Conservation (phyloP, 2,329 filamentous ascomycete genomes). For the Fragosphaeria purpurea region DNA sequence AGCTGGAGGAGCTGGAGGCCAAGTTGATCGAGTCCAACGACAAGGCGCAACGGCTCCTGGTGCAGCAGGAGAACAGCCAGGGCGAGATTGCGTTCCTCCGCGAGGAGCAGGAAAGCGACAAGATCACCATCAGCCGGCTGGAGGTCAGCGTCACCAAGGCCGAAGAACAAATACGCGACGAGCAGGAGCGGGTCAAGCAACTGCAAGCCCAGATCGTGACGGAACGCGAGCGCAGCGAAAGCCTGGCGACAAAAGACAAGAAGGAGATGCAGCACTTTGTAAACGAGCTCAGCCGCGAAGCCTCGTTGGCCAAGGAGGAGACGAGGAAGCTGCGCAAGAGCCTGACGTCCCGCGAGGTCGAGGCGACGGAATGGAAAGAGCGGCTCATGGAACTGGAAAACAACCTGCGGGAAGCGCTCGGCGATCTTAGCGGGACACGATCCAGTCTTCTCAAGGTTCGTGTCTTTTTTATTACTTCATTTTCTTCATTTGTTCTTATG, state of each 20-base stretch:
- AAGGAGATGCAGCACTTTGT: conserved; percentile 90
- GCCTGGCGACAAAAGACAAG: conserved; percentile 80
- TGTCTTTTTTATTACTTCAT: conserved; percentile 13
- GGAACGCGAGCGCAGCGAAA: conserved; percentile 78
- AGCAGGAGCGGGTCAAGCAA: conserved; percentile 66
- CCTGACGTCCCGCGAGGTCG: conserved; percentile 73
- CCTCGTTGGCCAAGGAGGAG: conserved; percentile 75
- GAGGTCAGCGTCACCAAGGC: conserved; percentile 71
- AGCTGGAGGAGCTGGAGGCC: conserved; percentile 77
- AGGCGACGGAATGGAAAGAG: conserved; percentile 86
- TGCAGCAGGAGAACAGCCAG: conserved; percentile 87
- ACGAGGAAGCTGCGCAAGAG: conserved; percentile 71
- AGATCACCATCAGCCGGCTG: conserved; percentile 92
- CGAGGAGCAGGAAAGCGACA: conserved; percentile 94
- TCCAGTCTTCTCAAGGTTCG: conserved; percentile 70
- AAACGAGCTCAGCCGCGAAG: conserved; percentile 83
- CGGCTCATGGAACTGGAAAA: conserved; percentile 82
- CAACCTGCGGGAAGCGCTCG: conserved; percentile 75
- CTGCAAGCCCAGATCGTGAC: conserved; percentile 65
- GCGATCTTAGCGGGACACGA: conserved; percentile 76
- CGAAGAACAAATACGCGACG: conserved; percentile 73
- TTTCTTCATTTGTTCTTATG: too few relatives aligned
- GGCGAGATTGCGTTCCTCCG: conserved; percentile 89
- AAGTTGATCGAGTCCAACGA: conserved; percentile 75
- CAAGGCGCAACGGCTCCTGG: conserved; percentile 77